These are phyloP conservation scores for Croton laevigatus DNA, from an alignment of 441 rosid genomes.

Conservation along the genomic window DNA sequence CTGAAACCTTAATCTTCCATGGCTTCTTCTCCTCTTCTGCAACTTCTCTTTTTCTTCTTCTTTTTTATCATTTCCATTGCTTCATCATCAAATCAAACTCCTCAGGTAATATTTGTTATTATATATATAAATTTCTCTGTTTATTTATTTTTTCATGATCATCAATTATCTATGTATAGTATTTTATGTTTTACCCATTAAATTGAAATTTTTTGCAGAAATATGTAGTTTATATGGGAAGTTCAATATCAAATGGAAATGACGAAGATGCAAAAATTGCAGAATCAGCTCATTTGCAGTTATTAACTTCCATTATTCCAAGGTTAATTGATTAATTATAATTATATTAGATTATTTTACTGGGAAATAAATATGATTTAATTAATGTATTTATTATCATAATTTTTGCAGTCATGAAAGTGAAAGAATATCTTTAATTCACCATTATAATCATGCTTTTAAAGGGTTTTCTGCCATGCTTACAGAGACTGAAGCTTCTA, in stretches of 20 bases:
- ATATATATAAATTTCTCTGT: not conserved
- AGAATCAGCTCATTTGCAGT: constrained; percentile 49
- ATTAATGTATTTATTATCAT: not conserved
- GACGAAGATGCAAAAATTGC: constrained; percentile 22
- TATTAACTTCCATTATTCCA: constrained; percentile 57
- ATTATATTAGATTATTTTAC: too few species aligned
- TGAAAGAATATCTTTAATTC: constrained; percentile 42
- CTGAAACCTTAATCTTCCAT: constrained; percentile 25
- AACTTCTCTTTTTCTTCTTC: constrained; percentile 28
- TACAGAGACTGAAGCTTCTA: constrained; percentile 62
- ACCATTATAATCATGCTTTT: constrained; percentile 62
- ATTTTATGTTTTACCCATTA: not conserved
- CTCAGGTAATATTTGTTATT: constrained; percentile 30
- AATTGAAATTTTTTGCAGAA: constrained; percentile 27
- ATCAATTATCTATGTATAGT: not conserved
- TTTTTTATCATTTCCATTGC: constrained; percentile 19
- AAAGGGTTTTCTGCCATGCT: constrained; percentile 84
- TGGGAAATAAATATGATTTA: too few species aligned
- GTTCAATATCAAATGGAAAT: constrained; percentile 31
- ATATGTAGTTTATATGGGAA: constrained; percentile 85
- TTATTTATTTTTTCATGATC: not conserved
- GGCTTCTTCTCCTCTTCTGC: constrained; percentile 43
- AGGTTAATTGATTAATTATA: constrained; percentile 28
- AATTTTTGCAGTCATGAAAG: constrained; percentile 38
- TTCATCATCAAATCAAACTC: constrained; percentile 36